These are phyloP conservation scores for Yarrowia sp. DNA, from an alignment of 805 yeast genomes.

Conservation along the genomic window DNA sequence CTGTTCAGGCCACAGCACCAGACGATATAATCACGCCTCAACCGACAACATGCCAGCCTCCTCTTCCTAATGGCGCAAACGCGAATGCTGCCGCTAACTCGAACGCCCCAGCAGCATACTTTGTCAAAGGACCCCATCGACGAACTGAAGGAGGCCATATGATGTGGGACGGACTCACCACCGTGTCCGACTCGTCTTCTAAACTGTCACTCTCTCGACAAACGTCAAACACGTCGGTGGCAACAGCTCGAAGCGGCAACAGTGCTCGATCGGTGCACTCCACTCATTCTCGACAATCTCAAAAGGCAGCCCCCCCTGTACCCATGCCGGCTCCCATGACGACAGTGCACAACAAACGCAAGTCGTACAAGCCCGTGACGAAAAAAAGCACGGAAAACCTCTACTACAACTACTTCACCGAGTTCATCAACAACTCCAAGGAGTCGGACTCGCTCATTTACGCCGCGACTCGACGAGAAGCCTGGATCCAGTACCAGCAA, in stretches of 20 bases:
- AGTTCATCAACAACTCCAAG: constrained; percentile 31
- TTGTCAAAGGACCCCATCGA: constrained; percentile 12
- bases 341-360: not conserved
- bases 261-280: not conserved
- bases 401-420: constrained; percentile 20
- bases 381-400: constrained; percentile 6
- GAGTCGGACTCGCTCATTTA: constrained; percentile 34
- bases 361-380: constrained; percentile 13
- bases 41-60: not conserved
- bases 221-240: constrained; percentile 7
- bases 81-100: too few relatives aligned
- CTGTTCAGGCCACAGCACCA: too few relatives aligned
- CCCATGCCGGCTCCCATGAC: not conserved
- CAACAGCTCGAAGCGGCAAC: not conserved
- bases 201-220: constrained; percentile 4
- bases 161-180: constrained; percentile 26
- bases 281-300: not conserved
- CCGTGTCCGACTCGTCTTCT: constrained; percentile 8
- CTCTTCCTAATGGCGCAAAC: not conserved
- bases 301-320: not conserved
- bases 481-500: constrained; percentile 36
- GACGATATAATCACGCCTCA: too few relatives aligned
- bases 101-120: not conserved
- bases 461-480: constrained; percentile 37
- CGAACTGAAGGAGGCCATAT: constrained; percentile 25